phyloP scores from a whole-genome alignment of 2,329 filamentous ascomycete species.

The Paramyrothecium sp. region DNA sequence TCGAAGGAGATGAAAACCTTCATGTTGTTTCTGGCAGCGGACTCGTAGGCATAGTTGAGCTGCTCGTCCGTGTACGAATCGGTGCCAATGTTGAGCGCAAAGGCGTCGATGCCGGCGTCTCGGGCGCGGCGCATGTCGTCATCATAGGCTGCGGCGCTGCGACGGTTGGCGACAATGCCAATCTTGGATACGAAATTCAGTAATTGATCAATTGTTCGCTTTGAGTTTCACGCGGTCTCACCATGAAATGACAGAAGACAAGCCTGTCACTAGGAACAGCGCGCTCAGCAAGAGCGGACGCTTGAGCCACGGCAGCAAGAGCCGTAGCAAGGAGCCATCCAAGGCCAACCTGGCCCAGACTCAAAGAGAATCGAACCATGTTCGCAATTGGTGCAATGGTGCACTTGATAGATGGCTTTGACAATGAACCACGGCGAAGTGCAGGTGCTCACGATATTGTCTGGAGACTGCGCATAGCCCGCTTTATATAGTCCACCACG shows the following conservation, averaged over 20 bases:
- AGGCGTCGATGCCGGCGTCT: constrained; percentile 43
- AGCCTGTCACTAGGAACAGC: constrained; percentile 14
- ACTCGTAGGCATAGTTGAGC: constrained; percentile 46
- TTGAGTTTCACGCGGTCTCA: constrained; percentile 10
- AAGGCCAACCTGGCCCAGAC: no score
- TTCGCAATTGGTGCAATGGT: no score
- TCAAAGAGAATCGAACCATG: no score
- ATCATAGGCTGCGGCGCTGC: constrained; percentile 41
- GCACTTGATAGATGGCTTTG: no score
- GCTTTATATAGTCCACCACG: no score
- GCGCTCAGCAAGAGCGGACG: not conserved
- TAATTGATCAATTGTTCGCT: not conserved
- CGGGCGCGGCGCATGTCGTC: constrained; percentile 45
- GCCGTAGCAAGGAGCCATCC: no score
- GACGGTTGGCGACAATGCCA: constrained; percentile 41
- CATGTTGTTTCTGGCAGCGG: constrained; percentile 44
- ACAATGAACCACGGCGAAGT: no score
- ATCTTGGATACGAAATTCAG: constrained; percentile 26
- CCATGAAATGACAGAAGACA: constrained; percentile 45
- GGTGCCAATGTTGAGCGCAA: constrained; percentile 48
- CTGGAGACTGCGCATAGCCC: no score
- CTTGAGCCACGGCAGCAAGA: no score
- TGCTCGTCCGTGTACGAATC: constrained; percentile 44
- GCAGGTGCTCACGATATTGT: no score
- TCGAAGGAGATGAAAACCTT: constrained; percentile 58